Evolutionary conservation across 2,329 filamentous ascomycete species (phyloP).

Genomic region (Metarhizium sp.): DNA sequence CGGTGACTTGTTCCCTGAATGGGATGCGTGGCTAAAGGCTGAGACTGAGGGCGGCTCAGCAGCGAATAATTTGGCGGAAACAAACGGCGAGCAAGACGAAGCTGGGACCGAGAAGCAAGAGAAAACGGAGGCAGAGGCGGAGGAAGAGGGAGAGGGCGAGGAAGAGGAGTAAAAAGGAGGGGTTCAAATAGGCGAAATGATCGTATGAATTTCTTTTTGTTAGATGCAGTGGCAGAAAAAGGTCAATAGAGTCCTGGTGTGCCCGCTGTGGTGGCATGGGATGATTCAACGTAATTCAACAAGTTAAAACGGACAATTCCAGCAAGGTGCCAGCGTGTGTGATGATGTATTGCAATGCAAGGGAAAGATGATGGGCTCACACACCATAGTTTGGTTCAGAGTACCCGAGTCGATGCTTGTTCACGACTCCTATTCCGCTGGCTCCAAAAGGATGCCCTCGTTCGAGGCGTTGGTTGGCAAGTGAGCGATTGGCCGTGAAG

Average conservation of each 20-base stretch:
- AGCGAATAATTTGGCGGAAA: not conserved
- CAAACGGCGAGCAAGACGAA: not conserved
- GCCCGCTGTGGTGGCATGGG: not conserved
- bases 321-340: no score
- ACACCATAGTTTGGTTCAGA: no score
- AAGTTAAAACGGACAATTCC: not conserved
- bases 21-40: slow-evolving; percentile 80
- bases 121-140: slow-evolving; percentile 12
- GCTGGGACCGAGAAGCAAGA: slow-evolving; percentile 11
- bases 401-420: no score
- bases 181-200: not conserved
- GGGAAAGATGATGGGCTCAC: no score
- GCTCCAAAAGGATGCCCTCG: no score
- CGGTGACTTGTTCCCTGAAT: slow-evolving; percentile 88
- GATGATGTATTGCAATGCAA: no score
- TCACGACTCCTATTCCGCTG: no score
- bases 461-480: no score
- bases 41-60: slow-evolving; percentile 59
- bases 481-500: no score
- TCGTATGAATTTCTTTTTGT: slow-evolving; percentile 1
- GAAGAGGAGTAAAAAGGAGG: slow-evolving; percentile 9
- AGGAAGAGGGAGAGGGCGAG: slow-evolving; percentile 13
- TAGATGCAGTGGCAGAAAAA: not conserved
- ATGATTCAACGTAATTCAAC: not conserved
- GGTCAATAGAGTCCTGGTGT: not conserved